phyloP scores from a whole-genome alignment of 2,329 filamentous ascomycete genomes.

The Chrysoporthe austroafricana region DNA sequence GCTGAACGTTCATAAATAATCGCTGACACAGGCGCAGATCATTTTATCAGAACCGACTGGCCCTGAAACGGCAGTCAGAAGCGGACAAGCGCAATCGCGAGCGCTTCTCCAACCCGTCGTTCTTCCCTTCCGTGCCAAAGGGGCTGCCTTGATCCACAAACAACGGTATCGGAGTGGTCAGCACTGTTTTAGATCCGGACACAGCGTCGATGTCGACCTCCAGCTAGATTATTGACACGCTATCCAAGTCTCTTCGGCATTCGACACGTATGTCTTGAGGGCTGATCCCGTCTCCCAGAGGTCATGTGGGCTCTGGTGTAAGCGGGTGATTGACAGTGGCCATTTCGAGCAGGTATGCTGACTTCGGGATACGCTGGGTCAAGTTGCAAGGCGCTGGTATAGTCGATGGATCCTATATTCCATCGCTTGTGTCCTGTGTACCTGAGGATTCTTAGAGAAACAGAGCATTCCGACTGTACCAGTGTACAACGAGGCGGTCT shows the following conservation, averaged over 20 bases:
- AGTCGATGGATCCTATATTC: neutral
- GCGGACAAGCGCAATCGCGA: conserved; percentile 81
- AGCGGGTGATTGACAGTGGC: neutral
- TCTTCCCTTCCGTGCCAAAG: conserved; percentile 85
- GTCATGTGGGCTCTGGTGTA: conserved; percentile 2
- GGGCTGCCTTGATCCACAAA: conserved; percentile 47
- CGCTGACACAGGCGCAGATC: conserved; percentile 53
- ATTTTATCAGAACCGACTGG: conserved; percentile 85
- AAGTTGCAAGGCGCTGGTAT: neutral
- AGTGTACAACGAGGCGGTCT: neutral
- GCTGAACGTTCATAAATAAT: neutral
- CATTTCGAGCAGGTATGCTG: neutral
- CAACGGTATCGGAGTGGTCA: neutral
- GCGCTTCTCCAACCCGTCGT: conserved; percentile 73
- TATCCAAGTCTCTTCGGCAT: neutral
- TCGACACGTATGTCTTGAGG: neutral
- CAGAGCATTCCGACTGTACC: neutral
- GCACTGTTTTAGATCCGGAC: neutral
- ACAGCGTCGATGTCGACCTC: neutral
- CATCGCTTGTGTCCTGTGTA: neutral
- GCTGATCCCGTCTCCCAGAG: conserved; percentile 4
- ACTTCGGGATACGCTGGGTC: neutral
- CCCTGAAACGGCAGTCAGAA: conserved; percentile 78
- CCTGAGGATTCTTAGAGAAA: neutral
- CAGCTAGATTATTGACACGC: neutral